Evolutionary conservation across 805 yeast species (phyloP).

Genomic region (Debaryomyces hansenii): DNA sequence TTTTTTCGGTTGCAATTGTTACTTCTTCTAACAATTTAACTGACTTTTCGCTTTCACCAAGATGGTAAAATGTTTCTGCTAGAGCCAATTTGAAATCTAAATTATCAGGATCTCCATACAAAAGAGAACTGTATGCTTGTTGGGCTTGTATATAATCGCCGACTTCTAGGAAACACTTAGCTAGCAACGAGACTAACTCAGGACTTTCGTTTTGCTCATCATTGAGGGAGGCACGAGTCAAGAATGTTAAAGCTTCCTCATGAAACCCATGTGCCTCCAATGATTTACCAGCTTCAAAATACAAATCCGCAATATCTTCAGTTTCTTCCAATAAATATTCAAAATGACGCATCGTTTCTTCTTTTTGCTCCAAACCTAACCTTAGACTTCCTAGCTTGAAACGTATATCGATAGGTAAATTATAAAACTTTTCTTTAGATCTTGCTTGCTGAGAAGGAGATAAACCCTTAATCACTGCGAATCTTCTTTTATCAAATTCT

Average conservation of each 20-base stretch:
- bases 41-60: constrained; percentile 61
- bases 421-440: constrained; percentile 26
- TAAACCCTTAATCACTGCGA: constrained; percentile 25
- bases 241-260: constrained; percentile 73
- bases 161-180: constrained; percentile 72
- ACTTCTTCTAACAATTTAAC: constrained; percentile 56
- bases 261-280: constrained; percentile 67
- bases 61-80: constrained; percentile 76
- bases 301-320: constrained; percentile 71
- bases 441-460: constrained; percentile 16
- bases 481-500: constrained; percentile 78
- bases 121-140: constrained; percentile 53
- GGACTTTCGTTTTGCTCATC: constrained; percentile 49
- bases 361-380: constrained; percentile 57
- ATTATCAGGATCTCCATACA: constrained; percentile 59
- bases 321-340: constrained; percentile 55
- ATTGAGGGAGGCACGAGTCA: constrained; percentile 54
- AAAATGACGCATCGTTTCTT: constrained; percentile 76
- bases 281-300: constrained; percentile 71
- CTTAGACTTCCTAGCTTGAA: constrained; percentile 77
- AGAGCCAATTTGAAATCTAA: constrained; percentile 73
- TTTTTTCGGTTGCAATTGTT: background rate
- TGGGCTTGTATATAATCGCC: constrained; percentile 69
- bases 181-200: constrained; percentile 61
- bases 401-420: constrained; percentile 84